These are phyloP conservation scores for Dendrobium huoshanense DNA, from an alignment of 106 monocot genomes.

Conservation along the genomic window DNA sequence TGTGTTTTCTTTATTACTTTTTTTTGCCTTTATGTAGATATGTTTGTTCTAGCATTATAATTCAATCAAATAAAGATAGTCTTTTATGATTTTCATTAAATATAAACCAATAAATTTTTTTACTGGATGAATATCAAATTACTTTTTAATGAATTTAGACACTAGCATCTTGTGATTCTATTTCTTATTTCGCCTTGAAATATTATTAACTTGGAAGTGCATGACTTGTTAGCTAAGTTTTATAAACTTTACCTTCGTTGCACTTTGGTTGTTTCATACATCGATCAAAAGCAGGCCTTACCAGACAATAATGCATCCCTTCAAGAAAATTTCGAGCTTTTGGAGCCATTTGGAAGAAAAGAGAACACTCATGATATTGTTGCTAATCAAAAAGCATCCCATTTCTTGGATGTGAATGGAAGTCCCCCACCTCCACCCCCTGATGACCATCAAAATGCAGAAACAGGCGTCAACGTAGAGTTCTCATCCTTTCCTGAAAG, in stretches of 20 bases:
- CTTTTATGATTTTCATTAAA: background rate
- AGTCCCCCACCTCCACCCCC: conserved; percentile 1
- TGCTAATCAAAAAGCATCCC: conserved; percentile 13
- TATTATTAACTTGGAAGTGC: background rate
- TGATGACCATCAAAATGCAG: conserved; percentile 11
- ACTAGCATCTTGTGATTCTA: no score
- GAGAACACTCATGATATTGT: conserved; percentile 1
- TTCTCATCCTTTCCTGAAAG: conserved; percentile 3
- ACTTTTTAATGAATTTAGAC: background rate
- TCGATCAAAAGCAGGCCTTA: conserved; percentile 16
- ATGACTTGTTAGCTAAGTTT: background rate
- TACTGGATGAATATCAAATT: background rate
- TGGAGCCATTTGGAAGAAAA: conserved; percentile 21
- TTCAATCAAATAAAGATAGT: background rate
- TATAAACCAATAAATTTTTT: background rate
- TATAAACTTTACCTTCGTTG: background rate
- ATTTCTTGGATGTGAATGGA: conserved; percentile 29
- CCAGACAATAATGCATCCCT: conserved; percentile 20
- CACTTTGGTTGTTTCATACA: conserved; percentile 2
- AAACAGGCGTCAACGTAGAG: conserved; percentile 14
- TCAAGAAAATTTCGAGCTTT: conserved; percentile 19
- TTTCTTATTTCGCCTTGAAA: no score
- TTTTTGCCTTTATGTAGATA: no score
- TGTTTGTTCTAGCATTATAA: no score
- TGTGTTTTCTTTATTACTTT: no score